Percentiles rank a stretch among this genome's conserved stretches.
Evolutionary conservation across 164 flowering plant genomes (phyloP).

Genomic region (Cinnamomum chago): DNA sequence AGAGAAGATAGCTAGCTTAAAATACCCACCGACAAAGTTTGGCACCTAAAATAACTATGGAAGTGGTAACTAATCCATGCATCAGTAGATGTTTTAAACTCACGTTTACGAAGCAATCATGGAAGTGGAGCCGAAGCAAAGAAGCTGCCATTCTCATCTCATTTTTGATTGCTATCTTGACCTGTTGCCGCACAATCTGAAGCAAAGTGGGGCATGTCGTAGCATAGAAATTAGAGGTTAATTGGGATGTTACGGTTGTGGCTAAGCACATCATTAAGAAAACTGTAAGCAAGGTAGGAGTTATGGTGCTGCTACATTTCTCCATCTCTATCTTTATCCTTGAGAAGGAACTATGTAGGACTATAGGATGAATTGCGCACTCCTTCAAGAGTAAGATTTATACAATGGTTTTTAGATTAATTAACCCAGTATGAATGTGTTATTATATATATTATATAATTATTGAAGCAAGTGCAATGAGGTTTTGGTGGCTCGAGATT

Average conservation of each 20-base stretch:
- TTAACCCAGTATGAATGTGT: not conserved
- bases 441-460: not conserved
- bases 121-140: conserved; percentile 81
- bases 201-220: conserved; percentile 49
- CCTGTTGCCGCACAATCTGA: conserved; percentile 37
- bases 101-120: conserved; percentile 90
- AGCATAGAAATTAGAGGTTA: conserved; percentile 42
- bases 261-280: conserved; percentile 17
- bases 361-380: not conserved
- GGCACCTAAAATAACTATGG: no score
- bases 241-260: conserved; percentile 35
- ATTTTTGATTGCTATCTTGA: conserved; percentile 38
- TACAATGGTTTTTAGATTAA: not conserved
- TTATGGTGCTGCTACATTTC: not conserved
- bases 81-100: conserved; percentile 10
- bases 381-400: not conserved
- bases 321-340: conserved; percentile 3
- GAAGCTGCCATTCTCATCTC: conserved; percentile 79
- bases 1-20: no score
- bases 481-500: not conserved
- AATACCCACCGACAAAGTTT: no score
- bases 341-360: not conserved
- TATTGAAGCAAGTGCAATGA: not conserved
- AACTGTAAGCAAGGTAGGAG: conserved; percentile 5
- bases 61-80: no score